These are phyloP conservation scores for Heterobasidion annosum DNA, from an alignment of 1,284 basidiomycete genomes.

Conservation along the genomic window DNA sequence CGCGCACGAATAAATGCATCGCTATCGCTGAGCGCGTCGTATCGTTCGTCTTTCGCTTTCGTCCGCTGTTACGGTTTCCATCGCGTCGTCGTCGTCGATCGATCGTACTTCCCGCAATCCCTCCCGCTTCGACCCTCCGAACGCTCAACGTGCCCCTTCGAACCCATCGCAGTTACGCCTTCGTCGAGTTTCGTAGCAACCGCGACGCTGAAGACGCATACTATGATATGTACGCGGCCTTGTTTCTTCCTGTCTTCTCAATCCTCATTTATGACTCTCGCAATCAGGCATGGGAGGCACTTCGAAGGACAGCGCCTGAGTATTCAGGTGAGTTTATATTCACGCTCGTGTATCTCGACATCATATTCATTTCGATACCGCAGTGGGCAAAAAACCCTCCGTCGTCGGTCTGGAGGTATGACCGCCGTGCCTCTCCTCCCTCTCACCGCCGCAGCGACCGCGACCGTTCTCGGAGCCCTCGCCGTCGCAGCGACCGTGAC, in stretches of 20 bases:
- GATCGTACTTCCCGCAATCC: conserved; percentile 16
- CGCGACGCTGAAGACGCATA: conserved; percentile 87
- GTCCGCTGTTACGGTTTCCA: conserved; percentile 10
- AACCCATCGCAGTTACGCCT: conserved; percentile 71
- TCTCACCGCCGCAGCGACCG: conserved; percentile 24
- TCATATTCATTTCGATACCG: not conserved
- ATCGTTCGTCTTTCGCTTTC: conserved; percentile 10
- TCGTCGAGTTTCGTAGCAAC: conserved; percentile 80
- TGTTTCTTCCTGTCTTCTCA: not conserved
- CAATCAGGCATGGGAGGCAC: conserved; percentile 67
- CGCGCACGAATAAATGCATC: conserved; percentile 14
- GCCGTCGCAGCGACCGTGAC: conserved; percentile 21
- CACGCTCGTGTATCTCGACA: not conserved
- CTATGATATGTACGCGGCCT: conserved; percentile 71
- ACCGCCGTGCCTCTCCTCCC: conserved; percentile 48
- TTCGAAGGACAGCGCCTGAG: conserved; percentile 80
- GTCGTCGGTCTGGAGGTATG: conserved; percentile 80
- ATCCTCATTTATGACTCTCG: not conserved
- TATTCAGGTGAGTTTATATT: conserved; percentile 51
- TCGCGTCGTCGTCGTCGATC: conserved; percentile 17
- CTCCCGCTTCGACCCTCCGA: conserved; percentile 14
- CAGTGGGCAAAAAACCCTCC: conserved; percentile 91
- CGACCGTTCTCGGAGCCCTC: conserved; percentile 29
- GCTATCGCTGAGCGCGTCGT: conserved; percentile 8
- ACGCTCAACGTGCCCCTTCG: conserved; percentile 50